Percentiles rank a stretch among this genome's conserved stretches.
Conservation (phyloP, 257 asterid species). For the Nicotiana benthamiana region DNA sequence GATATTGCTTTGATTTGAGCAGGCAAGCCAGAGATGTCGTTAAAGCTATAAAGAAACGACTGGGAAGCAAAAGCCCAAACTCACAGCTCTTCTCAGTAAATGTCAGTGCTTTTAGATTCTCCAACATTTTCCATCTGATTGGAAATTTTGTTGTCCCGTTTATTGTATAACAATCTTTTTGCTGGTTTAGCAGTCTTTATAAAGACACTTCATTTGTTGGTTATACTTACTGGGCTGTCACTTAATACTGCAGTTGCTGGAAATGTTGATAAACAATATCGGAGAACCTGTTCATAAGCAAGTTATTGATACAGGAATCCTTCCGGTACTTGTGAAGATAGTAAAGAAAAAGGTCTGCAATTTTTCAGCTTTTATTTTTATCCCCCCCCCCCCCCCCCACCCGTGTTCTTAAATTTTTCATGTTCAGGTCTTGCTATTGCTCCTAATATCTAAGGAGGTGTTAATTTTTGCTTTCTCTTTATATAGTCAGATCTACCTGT, state of each 20-base stretch:
- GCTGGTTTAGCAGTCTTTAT: not conserved
- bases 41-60: conserved; percentile 82
- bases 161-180: not conserved
- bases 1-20: conserved; percentile 11
- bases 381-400: not conserved
- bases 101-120: conserved; percentile 40
- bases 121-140: not conserved
- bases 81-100: conserved; percentile 60
- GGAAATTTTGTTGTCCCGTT: not conserved
- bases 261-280: conserved; percentile 88
- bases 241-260: conserved; percentile 63
- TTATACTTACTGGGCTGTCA: conserved; percentile 7
- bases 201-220: conserved; percentile 8
- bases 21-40: conserved; percentile 83
- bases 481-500: conserved; percentile 70
- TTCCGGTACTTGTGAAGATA: conserved; percentile 75
- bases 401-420: conserved; percentile 3
- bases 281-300: conserved; percentile 91
- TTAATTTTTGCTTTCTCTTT: conserved; percentile 3
- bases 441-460: not conserved
- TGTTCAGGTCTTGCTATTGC: not conserved
- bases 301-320: conserved; percentile 71
- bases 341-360: conserved; percentile 79
- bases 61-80: conserved; percentile 61
- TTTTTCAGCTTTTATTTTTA: not conserved